Conservation (phyloP, 2,329 filamentous ascomycete species). For the Clarireedia hainanense region DNA sequence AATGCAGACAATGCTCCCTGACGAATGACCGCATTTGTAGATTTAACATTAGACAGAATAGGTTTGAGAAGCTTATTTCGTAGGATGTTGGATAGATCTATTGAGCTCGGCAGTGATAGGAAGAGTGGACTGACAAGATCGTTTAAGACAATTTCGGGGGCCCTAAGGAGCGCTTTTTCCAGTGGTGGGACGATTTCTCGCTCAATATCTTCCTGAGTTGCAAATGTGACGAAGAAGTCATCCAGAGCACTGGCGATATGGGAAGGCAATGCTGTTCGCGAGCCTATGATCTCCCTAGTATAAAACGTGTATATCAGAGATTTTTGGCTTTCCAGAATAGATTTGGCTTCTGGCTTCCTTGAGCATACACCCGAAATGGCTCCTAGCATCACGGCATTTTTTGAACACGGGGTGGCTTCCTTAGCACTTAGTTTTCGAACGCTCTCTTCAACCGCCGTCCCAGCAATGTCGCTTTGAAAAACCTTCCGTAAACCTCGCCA, state of each 20-base stretch:
- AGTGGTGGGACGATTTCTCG: slow-evolving; percentile 71
- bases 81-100: slow-evolving; percentile 74
- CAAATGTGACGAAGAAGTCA: slow-evolving; percentile 77
- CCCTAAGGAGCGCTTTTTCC: slow-evolving; percentile 81
- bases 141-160: slow-evolving; percentile 81
- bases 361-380: slow-evolving; percentile 81
- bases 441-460: slow-evolving; percentile 36
- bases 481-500: slow-evolving; percentile 72
- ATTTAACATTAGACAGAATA: slow-evolving; percentile 83
- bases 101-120: slow-evolving; percentile 54
- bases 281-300: slow-evolving; percentile 74
- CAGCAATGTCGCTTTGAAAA: slow-evolving; percentile 45
- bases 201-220: slow-evolving; percentile 64
- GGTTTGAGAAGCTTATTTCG: slow-evolving; percentile 72
- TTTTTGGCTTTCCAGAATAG: slow-evolving; percentile 58
- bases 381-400: slow-evolving; percentile 71
- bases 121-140: slow-evolving; percentile 71
- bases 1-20: slow-evolving; percentile 71
- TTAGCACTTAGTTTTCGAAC: slow-evolving; percentile 65
- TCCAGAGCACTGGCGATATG: slow-evolving; percentile 66
- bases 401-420: slow-evolving; percentile 51
- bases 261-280: slow-evolving; percentile 59
- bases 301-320: slow-evolving; percentile 75
- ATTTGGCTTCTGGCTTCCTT: slow-evolving; percentile 56
- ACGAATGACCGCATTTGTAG: slow-evolving; percentile 72